Evolutionary conservation across 2,329 filamentous ascomycete genomes (phyloP), one percentile per base, ranked within the genome.

Genomic region (Exophiala bonariae): DNA sequence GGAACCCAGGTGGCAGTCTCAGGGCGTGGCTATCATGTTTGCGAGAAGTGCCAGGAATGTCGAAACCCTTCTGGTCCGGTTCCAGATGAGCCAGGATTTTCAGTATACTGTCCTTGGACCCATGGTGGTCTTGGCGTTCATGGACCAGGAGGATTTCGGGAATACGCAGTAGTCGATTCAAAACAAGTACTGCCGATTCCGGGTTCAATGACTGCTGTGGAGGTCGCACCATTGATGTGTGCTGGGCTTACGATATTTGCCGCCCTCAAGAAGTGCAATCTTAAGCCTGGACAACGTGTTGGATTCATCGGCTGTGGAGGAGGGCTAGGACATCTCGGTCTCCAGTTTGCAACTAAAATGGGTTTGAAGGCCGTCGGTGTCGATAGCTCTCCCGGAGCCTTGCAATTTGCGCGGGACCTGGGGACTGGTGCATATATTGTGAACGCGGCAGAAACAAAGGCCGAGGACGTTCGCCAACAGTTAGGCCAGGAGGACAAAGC

Each of bases 341-440:
- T 91, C 19, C 86, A 90, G 63, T 91, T 85, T 63, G 85, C 86
- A 3, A 74, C 73, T 40, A 82, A 83, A 67, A 89, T 90, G 86
- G 87, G 87, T 3, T 89, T 85, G 66, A 77, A 79, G 6, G 45
- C 45, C 4, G 62, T 65, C 5, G 63, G 66, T 89, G 39, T 85
- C 79, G n/a, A 79, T 79, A 0, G 81, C 31, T 57, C 81, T 9
- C 76, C 80, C 51, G 74, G 72, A 56, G 91, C 91, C 73, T 77
- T 78, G 50, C 77, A 81, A 0, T 86, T 90, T 58, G 85, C 86
- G 0, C 64, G 67, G 45, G 61, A 75, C 58, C 69, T 87, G 2
- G 82, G 83, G 26, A 83, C 83, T 5, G 66, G 59, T 17, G 69
- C 69, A 51, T 65, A 73, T 57, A 57, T 77, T 37, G 69, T 72